Base-by-base conservation (phyloP, 306 rosid genomes). In the Ceratonia siliqua region DNA sequence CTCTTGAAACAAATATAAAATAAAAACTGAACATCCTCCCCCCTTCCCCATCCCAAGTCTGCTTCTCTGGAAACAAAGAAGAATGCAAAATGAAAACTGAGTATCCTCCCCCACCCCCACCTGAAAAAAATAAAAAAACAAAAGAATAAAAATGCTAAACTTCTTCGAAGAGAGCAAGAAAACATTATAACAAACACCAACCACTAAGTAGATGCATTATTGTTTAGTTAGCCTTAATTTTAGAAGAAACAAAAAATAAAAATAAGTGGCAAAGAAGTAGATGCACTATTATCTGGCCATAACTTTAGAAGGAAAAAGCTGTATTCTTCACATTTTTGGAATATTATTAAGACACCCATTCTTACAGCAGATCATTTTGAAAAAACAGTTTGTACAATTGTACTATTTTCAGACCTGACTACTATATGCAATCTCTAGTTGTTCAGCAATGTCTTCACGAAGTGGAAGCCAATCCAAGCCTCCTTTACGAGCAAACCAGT, bases 401-500 rank as follows among this genome's bases (percentile, higher is more conserved):
- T 30, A 59, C 28, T 8, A 35, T 18, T 18, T 35, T 18, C 48
- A 50, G 65, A 94, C 99, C 99, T 84, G 92, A 53, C 78, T 79
- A 68, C 85, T 83, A 74, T 95, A 95, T 22, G 91, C 96, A 86
- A 89, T 79, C 86, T 95, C 99, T 49, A 95, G 84, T 53, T 95
- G 98, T 81, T 95, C 99, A 30, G 98, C 84, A 55, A 95, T 86
- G 65, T 95, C 98, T 79, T 95, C 99, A 10, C 99, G 98, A 72
- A 95, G 81, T 24, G 99, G 99, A 66, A 92, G 85, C 99, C 99
- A 95, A 77, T 92, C 98, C 15, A 89, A 88, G 15, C 98, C 98
- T 67, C 96, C 99, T 82, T 95, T 92, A 82, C 86, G 88, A 54
- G 99, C 97, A 85, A 92, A 95, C 99, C 99, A 95, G 76, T 95